Evolutionary conservation across 805 yeast species (phyloP).

Genomic region (Myxozyma neotropica): DNA sequence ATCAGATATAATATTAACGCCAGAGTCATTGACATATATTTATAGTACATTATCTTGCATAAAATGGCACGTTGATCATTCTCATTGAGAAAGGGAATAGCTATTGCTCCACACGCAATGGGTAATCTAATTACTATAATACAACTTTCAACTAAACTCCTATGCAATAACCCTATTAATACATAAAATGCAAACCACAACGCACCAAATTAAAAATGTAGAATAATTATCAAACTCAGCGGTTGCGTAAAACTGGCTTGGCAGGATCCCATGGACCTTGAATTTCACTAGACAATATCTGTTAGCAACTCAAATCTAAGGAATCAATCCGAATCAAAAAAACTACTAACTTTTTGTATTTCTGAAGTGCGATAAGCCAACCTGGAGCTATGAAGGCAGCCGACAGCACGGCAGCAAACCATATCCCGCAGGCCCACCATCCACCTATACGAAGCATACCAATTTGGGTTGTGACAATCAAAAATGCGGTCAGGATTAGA

Average conservation of each 20-base stretch:
- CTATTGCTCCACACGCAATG: too few relatives aligned
- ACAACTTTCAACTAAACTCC: too few relatives aligned
- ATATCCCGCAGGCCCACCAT: conserved; percentile 47
- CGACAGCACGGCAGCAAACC: conserved; percentile 54
- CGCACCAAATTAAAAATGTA: not conserved
- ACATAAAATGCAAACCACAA: not conserved
- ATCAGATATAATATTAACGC: too few relatives aligned
- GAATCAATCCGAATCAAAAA: not conserved
- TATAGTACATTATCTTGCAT: too few relatives aligned
- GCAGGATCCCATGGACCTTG: conserved; percentile 96
- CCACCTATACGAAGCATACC: conserved; percentile 49
- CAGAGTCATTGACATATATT: too few relatives aligned
- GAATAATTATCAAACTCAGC: not conserved
- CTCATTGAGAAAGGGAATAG: too few relatives aligned
- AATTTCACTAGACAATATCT: conserved; percentile 50
- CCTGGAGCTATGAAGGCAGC: conserved; percentile 65
- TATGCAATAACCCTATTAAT: not conserved
- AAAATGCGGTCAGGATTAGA: conserved; percentile 20
- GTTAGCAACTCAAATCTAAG: not conserved
- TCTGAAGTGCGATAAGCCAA: conserved; percentile 70
- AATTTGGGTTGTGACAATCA: conserved; percentile 40
- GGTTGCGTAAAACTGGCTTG: conserved; percentile 55
- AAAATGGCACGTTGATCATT: too few relatives aligned
- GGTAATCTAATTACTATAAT: too few relatives aligned
- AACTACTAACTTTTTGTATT: conserved; percentile 57